Evolutionary conservation across 1,284 basidiomycete genomes (phyloP).

Genomic region (Cryptococcus sp.): DNA sequence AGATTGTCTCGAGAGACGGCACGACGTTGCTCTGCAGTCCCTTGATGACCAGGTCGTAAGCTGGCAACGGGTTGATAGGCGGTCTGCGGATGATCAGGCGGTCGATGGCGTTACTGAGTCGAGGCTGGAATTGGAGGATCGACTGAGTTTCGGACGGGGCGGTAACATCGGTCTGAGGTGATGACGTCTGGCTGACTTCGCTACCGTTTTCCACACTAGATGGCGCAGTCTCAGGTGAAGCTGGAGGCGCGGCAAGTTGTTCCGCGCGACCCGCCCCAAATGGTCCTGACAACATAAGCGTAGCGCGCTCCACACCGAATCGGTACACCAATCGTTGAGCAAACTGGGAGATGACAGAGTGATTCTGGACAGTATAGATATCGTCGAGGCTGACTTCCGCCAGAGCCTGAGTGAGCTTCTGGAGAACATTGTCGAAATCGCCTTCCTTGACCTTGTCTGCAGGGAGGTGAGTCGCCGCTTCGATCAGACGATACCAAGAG

Average conservation of each 20-base stretch:
- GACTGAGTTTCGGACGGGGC: slow-evolving; percentile 1
- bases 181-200: slow-evolving; percentile 1
- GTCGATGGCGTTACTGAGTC: slow-evolving; percentile 25
- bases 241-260: slow-evolving; percentile 14
- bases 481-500: slow-evolving; percentile 8
- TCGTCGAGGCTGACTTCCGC: slow-evolving; percentile 29
- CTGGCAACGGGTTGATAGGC: slow-evolving; percentile 22
- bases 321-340: slow-evolving; percentile 19
- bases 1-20: slow-evolving; percentile 55
- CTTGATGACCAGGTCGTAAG: slow-evolving; percentile 26
- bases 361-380: slow-evolving; percentile 7
- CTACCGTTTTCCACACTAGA: neutral
- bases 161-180: slow-evolving; percentile 3
- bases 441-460: slow-evolving; percentile 37
- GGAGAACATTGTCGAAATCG: slow-evolving; percentile 51
- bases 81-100: slow-evolving; percentile 20
- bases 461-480: slow-evolving; percentile 75
- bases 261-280: slow-evolving; percentile 26
- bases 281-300: slow-evolving; percentile 19
- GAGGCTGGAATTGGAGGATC: slow-evolving; percentile 15
- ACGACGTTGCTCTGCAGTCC: slow-evolving; percentile 24
- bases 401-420: slow-evolving; percentile 58
- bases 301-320: slow-evolving; percentile 46
- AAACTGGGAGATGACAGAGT: slow-evolving; percentile 50
- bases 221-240: slow-evolving; percentile 9